These are phyloP conservation scores for Leavenworthia alabamica DNA, from an alignment of 345 rosid species.

Conservation along the genomic window DNA sequence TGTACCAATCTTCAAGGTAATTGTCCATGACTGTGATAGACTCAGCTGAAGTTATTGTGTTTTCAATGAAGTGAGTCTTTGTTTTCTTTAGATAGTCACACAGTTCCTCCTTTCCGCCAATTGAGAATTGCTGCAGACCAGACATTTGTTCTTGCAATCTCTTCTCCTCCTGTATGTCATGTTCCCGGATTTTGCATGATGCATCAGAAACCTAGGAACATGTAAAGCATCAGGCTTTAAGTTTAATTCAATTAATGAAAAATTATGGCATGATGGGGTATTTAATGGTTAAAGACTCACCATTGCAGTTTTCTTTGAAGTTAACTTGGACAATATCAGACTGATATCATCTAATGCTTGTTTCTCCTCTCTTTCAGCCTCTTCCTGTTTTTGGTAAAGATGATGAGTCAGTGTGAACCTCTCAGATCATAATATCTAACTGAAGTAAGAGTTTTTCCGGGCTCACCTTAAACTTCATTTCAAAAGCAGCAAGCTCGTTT, in stretches of 20 bases:
- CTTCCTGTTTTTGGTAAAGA: slow-evolving; percentile 49
- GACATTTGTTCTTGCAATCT: slow-evolving; percentile 50
- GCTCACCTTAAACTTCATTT: slow-evolving; percentile 56
- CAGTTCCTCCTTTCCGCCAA: slow-evolving; percentile 44
- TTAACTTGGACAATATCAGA: slow-evolving; percentile 51
- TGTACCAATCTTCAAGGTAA: slow-evolving; percentile 60
- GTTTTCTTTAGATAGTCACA: slow-evolving; percentile 39
- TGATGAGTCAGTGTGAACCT: background rate
- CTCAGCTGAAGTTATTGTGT: slow-evolving; percentile 58
- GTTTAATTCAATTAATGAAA: background rate
- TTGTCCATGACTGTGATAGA: slow-evolving; percentile 45
- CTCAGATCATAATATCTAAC: background rate
- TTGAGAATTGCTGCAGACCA: slow-evolving; percentile 52
- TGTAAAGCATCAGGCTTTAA: background rate
- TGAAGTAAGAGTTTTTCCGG: background rate
- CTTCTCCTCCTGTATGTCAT: slow-evolving; percentile 39
- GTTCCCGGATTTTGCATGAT: slow-evolving; percentile 42
- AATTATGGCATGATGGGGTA: background rate
- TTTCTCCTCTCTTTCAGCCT: slow-evolving; percentile 67
- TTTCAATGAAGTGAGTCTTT: slow-evolving; percentile 46
- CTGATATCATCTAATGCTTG: slow-evolving; percentile 62
- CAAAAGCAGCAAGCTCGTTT: slow-evolving; percentile 47
- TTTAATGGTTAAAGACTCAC: slow-evolving; percentile 34
- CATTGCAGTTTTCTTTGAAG: slow-evolving; percentile 56
- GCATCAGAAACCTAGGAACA: slow-evolving; percentile 56